Evolutionary conservation across 2,329 filamentous ascomycete species (phyloP).

Genomic region (Tricladium varicosporioides): DNA sequence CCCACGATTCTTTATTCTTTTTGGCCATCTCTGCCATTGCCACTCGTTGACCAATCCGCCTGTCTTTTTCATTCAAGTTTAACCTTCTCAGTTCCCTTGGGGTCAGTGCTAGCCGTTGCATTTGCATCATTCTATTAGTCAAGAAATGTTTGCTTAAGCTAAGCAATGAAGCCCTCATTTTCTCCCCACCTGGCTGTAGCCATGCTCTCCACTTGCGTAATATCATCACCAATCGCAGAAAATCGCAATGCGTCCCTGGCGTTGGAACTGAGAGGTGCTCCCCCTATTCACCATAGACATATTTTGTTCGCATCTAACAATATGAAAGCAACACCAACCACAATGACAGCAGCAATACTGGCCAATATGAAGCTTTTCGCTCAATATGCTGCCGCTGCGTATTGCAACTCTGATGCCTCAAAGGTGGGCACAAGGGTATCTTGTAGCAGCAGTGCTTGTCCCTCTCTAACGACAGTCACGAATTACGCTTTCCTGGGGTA

Average conservation of each 20-base stretch:
- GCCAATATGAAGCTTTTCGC: conserved; percentile 21
- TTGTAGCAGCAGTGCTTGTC: conserved; percentile 23
- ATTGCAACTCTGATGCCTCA: conserved; percentile 20
- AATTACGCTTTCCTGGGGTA: conserved; percentile 20
- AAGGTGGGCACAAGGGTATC: conserved; percentile 14
- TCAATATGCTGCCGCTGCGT: conserved; percentile 27
- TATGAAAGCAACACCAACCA: conserved; percentile 24
- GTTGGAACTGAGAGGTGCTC: conserved; percentile 3
- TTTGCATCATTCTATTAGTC: no score
- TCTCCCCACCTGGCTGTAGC: background rate
- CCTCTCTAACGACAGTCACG: conserved; percentile 16
- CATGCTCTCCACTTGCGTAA: background rate
- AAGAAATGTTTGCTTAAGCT: no score
- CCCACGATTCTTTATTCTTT: no score
- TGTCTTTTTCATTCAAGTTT: background rate
- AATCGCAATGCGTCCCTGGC: conserved; percentile 3
- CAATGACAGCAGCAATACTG: conserved; percentile 11
- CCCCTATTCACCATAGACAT: background rate
- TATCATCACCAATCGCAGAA: background rate
- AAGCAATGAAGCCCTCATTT: background rate
- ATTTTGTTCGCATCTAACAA: background rate
- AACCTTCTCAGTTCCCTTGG: no score
- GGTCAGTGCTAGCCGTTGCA: no score
- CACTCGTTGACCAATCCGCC: background rate
- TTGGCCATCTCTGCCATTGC: background rate